Conservation (phyloP, 768 basidiomycete species). For the Pleurotus sapidus region DNA sequence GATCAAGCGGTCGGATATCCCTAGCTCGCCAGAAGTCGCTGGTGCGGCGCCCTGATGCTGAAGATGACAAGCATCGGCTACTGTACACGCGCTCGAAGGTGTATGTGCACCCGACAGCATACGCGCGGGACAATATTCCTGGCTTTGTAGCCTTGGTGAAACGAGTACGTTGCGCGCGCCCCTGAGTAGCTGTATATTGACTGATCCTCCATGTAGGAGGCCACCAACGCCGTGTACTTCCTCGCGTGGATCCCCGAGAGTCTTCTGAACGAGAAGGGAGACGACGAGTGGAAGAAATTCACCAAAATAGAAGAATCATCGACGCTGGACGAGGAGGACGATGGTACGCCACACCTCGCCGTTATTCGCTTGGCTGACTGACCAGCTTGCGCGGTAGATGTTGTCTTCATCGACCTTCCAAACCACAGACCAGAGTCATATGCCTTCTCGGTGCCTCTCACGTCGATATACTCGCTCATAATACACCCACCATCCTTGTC, state of each 20-base stretch:
- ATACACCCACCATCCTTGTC: conserved; percentile 82
- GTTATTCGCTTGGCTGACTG: not conserved
- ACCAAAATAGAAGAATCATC: conserved; percentile 75
- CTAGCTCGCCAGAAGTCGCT: conserved; percentile 17
- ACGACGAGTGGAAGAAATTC: conserved; percentile 88
- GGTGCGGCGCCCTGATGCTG: conserved; percentile 16
- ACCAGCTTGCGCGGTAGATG: conserved; percentile 44
- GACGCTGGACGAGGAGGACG: conserved; percentile 60
- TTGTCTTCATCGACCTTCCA: conserved; percentile 83
- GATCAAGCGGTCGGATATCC: conserved; percentile 47
- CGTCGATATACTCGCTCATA: conserved; percentile 85
- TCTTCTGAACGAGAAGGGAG: conserved; percentile 77
- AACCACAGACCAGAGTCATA: conserved; percentile 85
- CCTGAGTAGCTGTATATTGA: not conserved
- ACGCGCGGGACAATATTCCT: conserved; percentile 88
- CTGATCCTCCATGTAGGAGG: conserved; percentile 48
- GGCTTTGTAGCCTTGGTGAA: conserved; percentile 93
- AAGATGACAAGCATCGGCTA: conserved; percentile 69
- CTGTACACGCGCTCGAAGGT: conserved; percentile 93
- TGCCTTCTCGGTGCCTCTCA: conserved; percentile 91
- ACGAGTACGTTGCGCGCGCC: conserved; percentile 49
- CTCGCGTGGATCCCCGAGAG: conserved; percentile 94
- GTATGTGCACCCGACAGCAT: conserved; percentile 92
- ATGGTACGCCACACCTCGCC: conserved; percentile 44
- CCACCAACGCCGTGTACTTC: conserved; percentile 70